A percentile compares a stretch with the other conserved stretches of the same genome.
These are phyloP conservation scores for Cenococcum geophilum DNA, from an alignment of 495 filamentous ascomycete genomes.

Conservation along the genomic window DNA sequence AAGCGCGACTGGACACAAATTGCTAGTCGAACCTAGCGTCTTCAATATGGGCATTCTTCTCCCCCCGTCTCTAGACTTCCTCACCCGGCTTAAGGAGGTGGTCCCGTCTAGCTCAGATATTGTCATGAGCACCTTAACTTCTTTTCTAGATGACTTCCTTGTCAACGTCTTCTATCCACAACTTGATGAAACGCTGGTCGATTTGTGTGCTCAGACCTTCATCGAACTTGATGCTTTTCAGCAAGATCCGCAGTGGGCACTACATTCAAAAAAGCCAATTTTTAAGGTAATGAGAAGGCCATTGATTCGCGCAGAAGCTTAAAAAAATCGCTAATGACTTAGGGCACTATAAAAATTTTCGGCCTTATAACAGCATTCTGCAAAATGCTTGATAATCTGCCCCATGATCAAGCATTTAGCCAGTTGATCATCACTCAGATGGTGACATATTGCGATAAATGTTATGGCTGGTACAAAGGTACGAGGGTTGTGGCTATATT, in stretches of 20 bases:
- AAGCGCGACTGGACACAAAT: slow-evolving; percentile 68
- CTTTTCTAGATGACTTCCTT: slow-evolving; percentile 96
- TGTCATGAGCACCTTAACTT: slow-evolving; percentile 78
- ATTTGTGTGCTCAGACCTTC: slow-evolving; percentile 75
- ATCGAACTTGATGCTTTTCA: slow-evolving; percentile 83
- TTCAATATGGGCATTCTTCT: slow-evolving; percentile 96
- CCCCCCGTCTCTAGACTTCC: slow-evolving; percentile 87
- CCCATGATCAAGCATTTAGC: slow-evolving; percentile 92
- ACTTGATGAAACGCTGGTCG: slow-evolving; percentile 87
- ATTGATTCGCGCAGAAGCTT: not conserved
- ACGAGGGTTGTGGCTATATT: not conserved
- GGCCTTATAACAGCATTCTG: slow-evolving; percentile 82
- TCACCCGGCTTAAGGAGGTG: slow-evolving; percentile 84
- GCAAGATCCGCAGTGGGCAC: slow-evolving; percentile 74
- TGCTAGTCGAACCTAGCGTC: slow-evolving; percentile 89
- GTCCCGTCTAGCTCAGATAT: slow-evolving; percentile 82
- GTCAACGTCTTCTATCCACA: slow-evolving; percentile 97
- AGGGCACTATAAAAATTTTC: slow-evolving; percentile 82
- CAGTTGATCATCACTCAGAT: slow-evolving; percentile 86
- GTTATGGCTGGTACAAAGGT: slow-evolving; percentile 65
- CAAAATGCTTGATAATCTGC: slow-evolving; percentile 88
- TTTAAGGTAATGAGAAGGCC: slow-evolving; percentile 54
- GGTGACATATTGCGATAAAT: slow-evolving; percentile 83
- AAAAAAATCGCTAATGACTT: not conserved
- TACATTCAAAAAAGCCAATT: slow-evolving; percentile 71